Base-by-base conservation (phyloP, 2,329 filamentous ascomycete genomes). In the Fusarium sp. region DNA sequence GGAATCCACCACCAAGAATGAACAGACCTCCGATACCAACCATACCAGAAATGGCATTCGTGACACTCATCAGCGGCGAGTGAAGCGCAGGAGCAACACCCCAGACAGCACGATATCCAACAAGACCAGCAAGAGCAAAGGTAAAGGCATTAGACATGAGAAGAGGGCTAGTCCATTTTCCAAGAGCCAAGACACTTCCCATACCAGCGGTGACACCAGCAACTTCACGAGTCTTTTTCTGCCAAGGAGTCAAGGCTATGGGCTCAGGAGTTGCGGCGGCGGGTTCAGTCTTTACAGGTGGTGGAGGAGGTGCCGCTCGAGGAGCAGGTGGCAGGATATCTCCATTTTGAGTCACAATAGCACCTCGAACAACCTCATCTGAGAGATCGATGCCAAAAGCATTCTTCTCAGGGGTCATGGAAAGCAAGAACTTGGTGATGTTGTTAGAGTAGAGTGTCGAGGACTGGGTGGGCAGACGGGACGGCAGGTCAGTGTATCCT, bases 381-480 rank as follows among this genome's bases (percentile, higher is more conserved):
- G 87, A 85, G 6, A 96, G 82, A 71, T 96, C 92, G 45, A 97
- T 84, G 9, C 92, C 92, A 67, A 93, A 97, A 37, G 90, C 86
- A 67, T 92, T 93, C 4, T 93, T 89, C 61, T 90, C 86, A 2
- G 93, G 92, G 2, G 89, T 80, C 84, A 97, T 93, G 0, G 93
- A 96, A 11, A 97, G 84, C 28, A 97, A 82, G 58, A 94, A 91
- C 76, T 97, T 97, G 70, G 90, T 94, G 73, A 97, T 94, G 75
- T 97, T 97, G 84, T 97, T 97, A 3, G 92, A 96, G 79, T 97
- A 97, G 20, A 97, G 82, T 0, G 92, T 96, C 1, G 93, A 96
- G 0, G 93, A 93, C 77, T 97, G 94, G 1, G 93, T 96, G 0
- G 94, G 93, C 3, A 97, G 84, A 45, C 93, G 87, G 32, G 93